Base-by-base conservation (phyloP, 192 early-diverging fungal genomes). In the Umbelopsis ramanniana region DNA sequence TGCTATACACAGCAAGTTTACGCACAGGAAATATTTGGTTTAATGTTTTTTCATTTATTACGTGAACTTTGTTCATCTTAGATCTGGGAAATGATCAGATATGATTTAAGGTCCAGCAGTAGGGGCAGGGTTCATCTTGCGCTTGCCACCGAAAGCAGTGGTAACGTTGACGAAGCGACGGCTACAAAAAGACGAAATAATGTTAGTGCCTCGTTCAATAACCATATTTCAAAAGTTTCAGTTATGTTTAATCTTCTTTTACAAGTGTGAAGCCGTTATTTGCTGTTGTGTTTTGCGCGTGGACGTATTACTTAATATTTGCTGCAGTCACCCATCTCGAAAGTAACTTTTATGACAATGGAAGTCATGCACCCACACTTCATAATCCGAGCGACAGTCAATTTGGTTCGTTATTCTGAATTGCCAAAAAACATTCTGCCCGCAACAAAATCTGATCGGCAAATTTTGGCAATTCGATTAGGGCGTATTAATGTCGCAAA, bases 111-210 rank as follows among this genome's bases (percentile, higher is more conserved):
- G 81, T 47, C 80, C 79, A 71, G 76, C 68, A 33, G 83, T 84
- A 68, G 83, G 83, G 69, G 83, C 81, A 72, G 83, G 83, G 77
- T 84, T 84, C 83, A 85, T 83, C 77, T 87, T 91, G 80, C 95
- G 91, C 93, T 98, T 99, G 84, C 91, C 93, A 83, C 92, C 92
- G 80, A 93, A 87, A 66, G 84, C 76, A 74, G 86, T 88, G 80
- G 92, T 92, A 71, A 94, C 92, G 89, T 97, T 97, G 73, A 97
- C 94, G 84, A 97, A 98, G 75, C 97, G 94, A 80, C 97, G 93
- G 88, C 69, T 80, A 53, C 22, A 26, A 15, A 38, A 6, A 4
- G 35, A 57, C 17, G 53, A 21, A 38, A 54, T 24, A 67, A 33
- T 33, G 57, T 63, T 37, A 63, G 57, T 35, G 33, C 26, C 5